Evolutionary conservation across 768 basidiomycete genomes (phyloP), one percentile per base, ranked within the genome.

Genomic region (Daedaleopsis sinensis): DNA sequence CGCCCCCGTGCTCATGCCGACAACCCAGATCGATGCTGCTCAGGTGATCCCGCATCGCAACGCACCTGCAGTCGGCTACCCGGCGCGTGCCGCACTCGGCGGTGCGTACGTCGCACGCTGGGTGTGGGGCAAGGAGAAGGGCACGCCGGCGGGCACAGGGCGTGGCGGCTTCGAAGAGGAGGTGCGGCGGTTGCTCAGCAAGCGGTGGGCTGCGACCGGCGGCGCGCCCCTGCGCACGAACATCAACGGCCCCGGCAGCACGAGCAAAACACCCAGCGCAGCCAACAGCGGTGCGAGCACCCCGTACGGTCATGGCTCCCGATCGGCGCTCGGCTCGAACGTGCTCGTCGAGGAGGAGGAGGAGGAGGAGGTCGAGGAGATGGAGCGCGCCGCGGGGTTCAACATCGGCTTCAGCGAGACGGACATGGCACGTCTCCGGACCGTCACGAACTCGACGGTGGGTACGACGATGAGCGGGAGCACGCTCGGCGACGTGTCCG

Each of bases 81-180:
- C 90, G 0, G 83, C 84, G 15, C 82, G 91, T 13, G 88, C 85
- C 1, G 80, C 89, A 0, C 76, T 94, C 3, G 92, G 92, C 0
- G 82, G 84, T 0, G 90, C 92, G 1, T 94, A 91, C 68, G 76
- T 91, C 44, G 93, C 91, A 32, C 81, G 93, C 9, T 94, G 93
- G 92, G 87, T 91, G 46, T 94, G 91, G 91, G 86, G 89, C 43
- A 82, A 85, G 65, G 88, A 91, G 57, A 76, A 78, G 27, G 74
- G 68, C 57, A 73, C 73, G 11, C 67, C 69, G 1, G 66, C 74
- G 32, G 80, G 77, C 4, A 68, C 69, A 51, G 76, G 82, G 7
- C 77, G 85, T 23, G 84, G 82, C 23, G 85, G 83, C 24, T 94
- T 89, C 64, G 92, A 94, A 70, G 93, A 94, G 58, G 92, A 94